A percentile compares a stretch with the other conserved stretches of the same genome.
Conservation (phyloP, 495 filamentous ascomycete genomes). For the Penicilliopsis zonata region DNA sequence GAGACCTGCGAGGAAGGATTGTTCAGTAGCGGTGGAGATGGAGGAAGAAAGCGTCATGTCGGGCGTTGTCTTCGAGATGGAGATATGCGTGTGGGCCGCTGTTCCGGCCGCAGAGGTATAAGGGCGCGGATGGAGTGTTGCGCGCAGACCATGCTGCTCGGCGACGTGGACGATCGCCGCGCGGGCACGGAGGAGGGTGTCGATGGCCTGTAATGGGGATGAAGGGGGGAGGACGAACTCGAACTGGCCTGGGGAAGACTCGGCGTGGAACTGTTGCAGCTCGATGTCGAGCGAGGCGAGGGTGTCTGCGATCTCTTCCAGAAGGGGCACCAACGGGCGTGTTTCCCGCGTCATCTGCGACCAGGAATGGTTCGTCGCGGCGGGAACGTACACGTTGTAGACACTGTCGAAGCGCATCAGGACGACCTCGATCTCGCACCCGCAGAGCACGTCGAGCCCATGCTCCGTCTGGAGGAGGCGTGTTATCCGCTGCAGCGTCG, state of each 20-base stretch:
- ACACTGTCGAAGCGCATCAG: conserved; percentile 27
- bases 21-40: conserved; percentile 12
- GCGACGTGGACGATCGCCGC: conserved; percentile 46
- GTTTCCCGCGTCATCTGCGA: conserved; percentile 30
- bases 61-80: conserved; percentile 28
- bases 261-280: conserved; percentile 67
- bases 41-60: conserved; percentile 30
- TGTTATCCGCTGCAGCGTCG: conserved; percentile 39
- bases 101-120: conserved; percentile 25
- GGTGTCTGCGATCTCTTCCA: conserved; percentile 49
- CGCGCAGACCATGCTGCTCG: conserved; percentile 37
- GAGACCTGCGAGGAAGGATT: conserved; percentile 26
- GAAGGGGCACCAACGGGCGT: conserved; percentile 32
- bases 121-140: conserved; percentile 72
- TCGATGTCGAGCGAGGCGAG: conserved; percentile 50
- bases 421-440: conserved; percentile 81
- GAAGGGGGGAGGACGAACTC: conserved; percentile 64
- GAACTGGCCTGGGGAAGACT: conserved; percentile 64
- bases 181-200: conserved; percentile 60
- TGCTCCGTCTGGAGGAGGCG: conserved; percentile 24
- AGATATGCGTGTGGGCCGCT: conserved; percentile 36
- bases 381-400: conserved; percentile 12
- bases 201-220: conserved; percentile 55
- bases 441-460: conserved; percentile 45
- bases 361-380: conserved; percentile 37